phyloP scores from a whole-genome alignment of 2,329 filamentous ascomycete species.

The Aspergillus sp. region DNA sequence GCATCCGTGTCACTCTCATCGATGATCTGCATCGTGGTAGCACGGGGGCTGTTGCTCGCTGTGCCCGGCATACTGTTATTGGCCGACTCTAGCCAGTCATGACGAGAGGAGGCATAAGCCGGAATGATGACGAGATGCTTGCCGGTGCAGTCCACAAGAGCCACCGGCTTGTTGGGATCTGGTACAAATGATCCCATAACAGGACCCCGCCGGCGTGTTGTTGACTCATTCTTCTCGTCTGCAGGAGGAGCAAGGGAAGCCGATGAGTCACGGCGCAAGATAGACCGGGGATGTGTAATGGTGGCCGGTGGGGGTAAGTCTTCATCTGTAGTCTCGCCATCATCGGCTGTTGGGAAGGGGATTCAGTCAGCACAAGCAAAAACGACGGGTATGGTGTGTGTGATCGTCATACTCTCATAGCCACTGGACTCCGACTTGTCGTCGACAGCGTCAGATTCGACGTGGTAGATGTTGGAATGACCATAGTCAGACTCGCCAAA shows the following conservation, averaged over 20 bases:
- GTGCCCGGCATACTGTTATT: conserved; percentile 37
- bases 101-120: conserved; percentile 40
- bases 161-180: conserved; percentile 43
- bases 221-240: conserved; percentile 28
- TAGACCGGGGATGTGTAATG: conserved; percentile 42
- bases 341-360: conserved; percentile 42
- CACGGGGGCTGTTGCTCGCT: conserved; percentile 37
- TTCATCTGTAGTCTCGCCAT: conserved; percentile 56
- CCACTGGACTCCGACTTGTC: conserved; percentile 42
- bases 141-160: conserved; percentile 42
- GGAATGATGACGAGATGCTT: conserved; percentile 44
- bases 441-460: conserved; percentile 40
- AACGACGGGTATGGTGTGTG: conserved; percentile 16
- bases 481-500: conserved; percentile 34
- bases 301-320: conserved; percentile 45
- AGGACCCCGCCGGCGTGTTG: conserved; percentile 38
- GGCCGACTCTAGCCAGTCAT: conserved; percentile 40
- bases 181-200: conserved; percentile 43
- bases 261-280: conserved; percentile 45
- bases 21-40: conserved; percentile 31
- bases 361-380: conserved; percentile 39
- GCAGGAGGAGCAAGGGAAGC: conserved; percentile 39
- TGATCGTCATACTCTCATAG: conserved; percentile 50
- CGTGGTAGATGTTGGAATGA: conserved; percentile 37
- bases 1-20: conserved; percentile 43